phyloP scores from a whole-genome alignment of 1,139 yeast genomes.

The Yamadazyma taylorii region DNA sequence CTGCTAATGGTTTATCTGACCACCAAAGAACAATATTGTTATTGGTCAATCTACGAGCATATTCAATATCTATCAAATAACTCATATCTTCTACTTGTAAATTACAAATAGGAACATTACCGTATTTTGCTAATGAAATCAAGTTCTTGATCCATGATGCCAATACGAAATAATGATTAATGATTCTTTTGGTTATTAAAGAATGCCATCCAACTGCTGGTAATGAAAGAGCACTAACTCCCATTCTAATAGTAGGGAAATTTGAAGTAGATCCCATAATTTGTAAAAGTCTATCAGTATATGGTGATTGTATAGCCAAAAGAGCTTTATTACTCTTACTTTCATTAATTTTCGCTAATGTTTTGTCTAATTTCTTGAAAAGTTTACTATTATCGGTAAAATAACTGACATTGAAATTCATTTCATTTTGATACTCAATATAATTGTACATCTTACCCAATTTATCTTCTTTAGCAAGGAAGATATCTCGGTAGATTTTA shows the following conservation, averaged over 20 bases:
- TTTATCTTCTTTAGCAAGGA: conserved; percentile 45
- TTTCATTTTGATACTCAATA: conserved; percentile 50
- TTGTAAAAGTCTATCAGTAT: conserved; percentile 43
- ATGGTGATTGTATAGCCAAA: conserved; percentile 74
- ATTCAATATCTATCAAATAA: conserved; percentile 79
- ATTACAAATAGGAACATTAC: conserved; percentile 85
- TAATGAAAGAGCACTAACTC: conserved; percentile 53
- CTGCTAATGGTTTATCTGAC: conserved; percentile 81
- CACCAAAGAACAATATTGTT: conserved; percentile 87
- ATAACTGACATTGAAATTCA: conserved; percentile 53
- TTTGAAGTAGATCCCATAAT: conserved; percentile 48
- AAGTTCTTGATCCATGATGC: conserved; percentile 75
- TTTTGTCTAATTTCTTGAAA: conserved; percentile 53
- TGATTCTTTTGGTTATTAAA: conserved; percentile 62
- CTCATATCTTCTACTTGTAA: conserved; percentile 74
- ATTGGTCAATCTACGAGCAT: conserved; percentile 71
- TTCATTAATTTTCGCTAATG: conserved; percentile 59
- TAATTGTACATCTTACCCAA: conserved; percentile 43
- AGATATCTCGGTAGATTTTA: conserved; percentile 55
- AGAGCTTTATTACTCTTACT: conserved; percentile 68
- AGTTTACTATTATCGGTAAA: conserved; percentile 51
- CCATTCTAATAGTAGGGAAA: conserved; percentile 67
- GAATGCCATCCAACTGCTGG: conserved; percentile 91
- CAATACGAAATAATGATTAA: conserved; percentile 70
- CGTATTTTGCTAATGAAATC: conserved; percentile 64